Base-by-base conservation (phyloP, 1,284 basidiomycete genomes). In the Tremellales sp. region DNA sequence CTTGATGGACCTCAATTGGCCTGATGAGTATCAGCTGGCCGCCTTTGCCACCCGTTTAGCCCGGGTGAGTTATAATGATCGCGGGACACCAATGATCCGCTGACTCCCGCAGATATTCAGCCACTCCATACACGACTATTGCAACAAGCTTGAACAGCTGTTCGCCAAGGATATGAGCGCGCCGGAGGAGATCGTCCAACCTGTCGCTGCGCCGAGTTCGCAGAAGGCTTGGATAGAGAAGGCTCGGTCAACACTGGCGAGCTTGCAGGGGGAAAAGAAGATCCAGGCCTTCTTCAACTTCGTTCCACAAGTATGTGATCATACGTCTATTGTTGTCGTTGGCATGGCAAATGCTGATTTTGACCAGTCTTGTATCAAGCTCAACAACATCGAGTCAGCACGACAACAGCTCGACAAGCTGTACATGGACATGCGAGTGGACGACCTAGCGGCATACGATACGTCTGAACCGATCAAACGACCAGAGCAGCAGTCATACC, bases 361-460 rank as follows among this genome's bases (percentile, higher is more conserved):
- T 10, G 4, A 7, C 2, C 59, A 92, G 76, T 92, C 90, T 0
- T 97, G 94, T 65, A 89, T 98, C 64, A 97, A 97, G 76, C 80
- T 98, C 42, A 98, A 99, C 78, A 97, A 98, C 68, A 86, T 98
- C 56, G 92, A 96, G 62, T 86, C 89, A 2, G 92, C 93, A 1
- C 82, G 93, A 11, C 83, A 84, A 51, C 79, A 96, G 46, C 79
- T 99, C 48, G 96, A 99, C 70, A 87, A 86, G 61, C 86, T 98
- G 79, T 98, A 97, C 72, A 84, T 81, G 46, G 86, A 89, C 59
- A 85, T 97, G 77, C 81, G 94, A 52, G 91, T 87, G 0, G 96
- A 99, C 74, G 84, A 85, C 66, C 82, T 94, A 53, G 83, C 87
- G 0, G 83, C 85, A 45, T 63, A 72, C 31, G 61, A 74, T 31